Percentiles rank a stretch among this genome's conserved stretches.
phyloP scores from a whole-genome alignment of 768 basidiomycete species.

The Lentinula edodes region DNA sequence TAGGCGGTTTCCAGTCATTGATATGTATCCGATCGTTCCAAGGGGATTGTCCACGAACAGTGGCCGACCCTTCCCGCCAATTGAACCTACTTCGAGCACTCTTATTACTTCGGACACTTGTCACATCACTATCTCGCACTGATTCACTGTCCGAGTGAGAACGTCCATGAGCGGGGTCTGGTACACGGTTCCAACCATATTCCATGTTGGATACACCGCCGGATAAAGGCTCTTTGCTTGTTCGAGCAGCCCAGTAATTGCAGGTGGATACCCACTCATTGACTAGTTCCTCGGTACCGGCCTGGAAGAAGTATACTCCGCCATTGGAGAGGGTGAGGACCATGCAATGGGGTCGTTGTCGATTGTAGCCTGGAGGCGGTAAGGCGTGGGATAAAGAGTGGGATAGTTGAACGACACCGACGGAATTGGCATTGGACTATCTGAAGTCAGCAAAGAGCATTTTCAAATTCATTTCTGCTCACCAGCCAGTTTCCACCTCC shows the following conservation, averaged over 20 bases:
- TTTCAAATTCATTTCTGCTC: conserved; percentile 27
- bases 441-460: conserved; percentile 9
- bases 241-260: conserved; percentile 98
- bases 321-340: conserved; percentile 85
- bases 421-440: conserved; percentile 80
- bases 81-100: conserved; percentile 72
- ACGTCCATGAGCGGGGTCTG: conserved; percentile 43
- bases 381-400: conserved; percentile 86
- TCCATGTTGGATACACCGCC: conserved; percentile 99
- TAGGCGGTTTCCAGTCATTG: conserved; percentile 92
- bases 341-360: conserved; percentile 91
- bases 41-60: conserved; percentile 65
- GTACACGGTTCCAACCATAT: conserved; percentile 91
- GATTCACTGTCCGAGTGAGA: conserved; percentile 57
- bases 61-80: conserved; percentile 63
- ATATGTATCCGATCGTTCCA: conserved; percentile 73
- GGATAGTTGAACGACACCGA: conserved; percentile 78
- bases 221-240: conserved; percentile 89
- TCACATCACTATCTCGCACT: conserved; percentile 39
- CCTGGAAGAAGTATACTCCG: conserved; percentile 96
- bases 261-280: conserved; percentile 98
- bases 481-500: conserved; percentile 99
- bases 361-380: conserved; percentile 88
- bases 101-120: conserved; percentile 70
- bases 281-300: conserved; percentile 97